Evolutionary conservation across 306 rosid species (phyloP).

Genomic region (Vigna hirtella): DNA sequence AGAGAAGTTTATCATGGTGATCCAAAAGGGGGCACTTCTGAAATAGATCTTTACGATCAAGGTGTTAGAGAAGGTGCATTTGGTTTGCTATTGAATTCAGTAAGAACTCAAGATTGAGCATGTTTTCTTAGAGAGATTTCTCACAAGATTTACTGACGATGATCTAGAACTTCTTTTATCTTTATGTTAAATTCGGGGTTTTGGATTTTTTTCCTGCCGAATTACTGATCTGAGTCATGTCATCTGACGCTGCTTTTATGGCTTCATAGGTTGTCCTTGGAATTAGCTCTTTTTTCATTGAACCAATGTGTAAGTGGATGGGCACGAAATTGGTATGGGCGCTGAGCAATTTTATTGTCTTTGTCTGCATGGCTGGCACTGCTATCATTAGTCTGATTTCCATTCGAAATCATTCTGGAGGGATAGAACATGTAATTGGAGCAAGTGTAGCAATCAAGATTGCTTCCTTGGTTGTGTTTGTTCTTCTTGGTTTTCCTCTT

Average conservation of each 20-base stretch:
- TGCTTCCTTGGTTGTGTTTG: constrained; percentile 86
- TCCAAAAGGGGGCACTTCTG: constrained; percentile 76
- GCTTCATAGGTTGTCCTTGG: constrained; percentile 87
- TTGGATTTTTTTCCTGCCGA: constrained; percentile 4
- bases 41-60: constrained; percentile 69
- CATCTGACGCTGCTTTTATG: constrained; percentile 37
- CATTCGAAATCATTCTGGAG: constrained; percentile 58
- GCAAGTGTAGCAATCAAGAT: constrained; percentile 71
- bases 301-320: constrained; percentile 91
- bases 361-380: constrained; percentile 94
- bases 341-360: constrained; percentile 90
- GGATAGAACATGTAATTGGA: constrained; percentile 79
- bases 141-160: neutral
- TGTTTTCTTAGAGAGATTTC: constrained; percentile 30
- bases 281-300: constrained; percentile 88
- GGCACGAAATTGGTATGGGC: constrained; percentile 97
- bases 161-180: constrained; percentile 6
- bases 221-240: constrained; percentile 34
- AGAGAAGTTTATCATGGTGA: constrained; percentile 98
- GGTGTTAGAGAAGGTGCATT: constrained; percentile 99
- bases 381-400: constrained; percentile 87
- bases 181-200: constrained; percentile 18
- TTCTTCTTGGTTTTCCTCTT: constrained; percentile 97
- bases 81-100: constrained; percentile 99
- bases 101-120: constrained; percentile 79